Evolutionary conservation across 495 filamentous ascomycete genomes (phyloP).

Genomic region (Trichoderma parareesei): DNA sequence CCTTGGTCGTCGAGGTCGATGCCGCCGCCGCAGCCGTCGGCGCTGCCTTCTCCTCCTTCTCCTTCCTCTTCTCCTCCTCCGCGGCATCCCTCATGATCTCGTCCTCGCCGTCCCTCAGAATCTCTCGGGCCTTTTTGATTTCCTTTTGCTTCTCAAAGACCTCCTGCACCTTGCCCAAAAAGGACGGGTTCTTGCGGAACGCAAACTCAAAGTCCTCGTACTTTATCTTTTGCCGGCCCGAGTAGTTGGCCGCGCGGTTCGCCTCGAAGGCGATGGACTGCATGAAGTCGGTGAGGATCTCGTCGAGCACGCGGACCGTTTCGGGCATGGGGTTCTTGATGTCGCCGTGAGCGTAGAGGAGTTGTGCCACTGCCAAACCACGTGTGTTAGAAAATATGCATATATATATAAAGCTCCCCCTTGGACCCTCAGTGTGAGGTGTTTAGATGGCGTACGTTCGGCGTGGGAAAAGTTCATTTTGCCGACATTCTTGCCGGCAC

Average conservation of each 20-base stretch:
- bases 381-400: background rate
- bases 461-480: slow-evolving; percentile 74
- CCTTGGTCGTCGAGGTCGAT: slow-evolving; percentile 10
- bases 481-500: slow-evolving; percentile 74
- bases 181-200: slow-evolving; percentile 71
- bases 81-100: slow-evolving; percentile 32
- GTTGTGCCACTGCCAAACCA: slow-evolving; percentile 53
- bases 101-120: slow-evolving; percentile 43
- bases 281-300: slow-evolving; percentile 87
- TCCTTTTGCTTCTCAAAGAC: slow-evolving; percentile 72
- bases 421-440: background rate
- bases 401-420: no score
- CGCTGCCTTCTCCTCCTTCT: slow-evolving; percentile 21
- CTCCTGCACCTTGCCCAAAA: slow-evolving; percentile 85
- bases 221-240: slow-evolving; percentile 88
- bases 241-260: slow-evolving; percentile 68
- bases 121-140: slow-evolving; percentile 67
- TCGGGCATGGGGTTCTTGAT: slow-evolving; percentile 60
- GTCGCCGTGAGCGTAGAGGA: slow-evolving; percentile 87
- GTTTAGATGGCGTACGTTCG: slow-evolving; percentile 54
- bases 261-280: slow-evolving; percentile 86
- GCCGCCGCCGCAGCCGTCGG: no score
- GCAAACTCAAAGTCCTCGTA: slow-evolving; percentile 96
- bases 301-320: slow-evolving; percentile 81
- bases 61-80: slow-evolving; percentile 32